A percentile compares a stretch with the other conserved stretches of the same genome.
Conservation (phyloP, 768 basidiomycete species). For the Calocera cornea region DNA sequence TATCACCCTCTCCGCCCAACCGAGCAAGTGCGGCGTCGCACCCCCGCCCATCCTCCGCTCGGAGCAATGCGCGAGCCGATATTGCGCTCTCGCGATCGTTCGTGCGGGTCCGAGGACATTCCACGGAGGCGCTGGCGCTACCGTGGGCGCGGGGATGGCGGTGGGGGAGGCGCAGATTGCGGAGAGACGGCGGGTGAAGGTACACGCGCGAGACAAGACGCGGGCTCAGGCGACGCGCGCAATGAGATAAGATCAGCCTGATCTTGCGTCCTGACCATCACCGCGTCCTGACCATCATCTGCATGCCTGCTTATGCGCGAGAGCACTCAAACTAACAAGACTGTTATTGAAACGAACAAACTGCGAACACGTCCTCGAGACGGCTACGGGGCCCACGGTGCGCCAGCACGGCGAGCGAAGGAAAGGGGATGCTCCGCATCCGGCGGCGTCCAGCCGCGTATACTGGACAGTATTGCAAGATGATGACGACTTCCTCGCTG, state of each 20-base stretch:
- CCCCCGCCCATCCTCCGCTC: background rate
- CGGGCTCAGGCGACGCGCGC: background rate
- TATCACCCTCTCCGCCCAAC: background rate
- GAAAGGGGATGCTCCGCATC: background rate
- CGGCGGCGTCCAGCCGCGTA: background rate
- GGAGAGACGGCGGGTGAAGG: background rate
- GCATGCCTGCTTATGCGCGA: too few species aligned
- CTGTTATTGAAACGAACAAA: background rate
- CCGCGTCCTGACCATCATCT: too few species aligned
- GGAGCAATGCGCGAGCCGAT: background rate
- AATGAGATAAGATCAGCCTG: background rate
- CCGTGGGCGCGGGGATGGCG: too few species aligned
- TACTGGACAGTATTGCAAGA: too few species aligned
- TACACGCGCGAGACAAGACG: background rate
- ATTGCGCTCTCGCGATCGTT: background rate
- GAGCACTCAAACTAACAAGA: too few species aligned
- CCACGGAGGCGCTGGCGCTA: background rate
- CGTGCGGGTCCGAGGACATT: too few species aligned
- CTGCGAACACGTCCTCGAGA: background rate
- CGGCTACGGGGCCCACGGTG: background rate
- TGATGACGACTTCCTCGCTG: too few species aligned
- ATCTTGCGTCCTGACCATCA: background rate
- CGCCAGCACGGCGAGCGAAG: background rate
- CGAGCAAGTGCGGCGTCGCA: background rate
- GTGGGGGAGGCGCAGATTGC: background rate